Evolutionary conservation across 805 yeast genomes (phyloP), one percentile per base, ranked within the genome.

Genomic region (Monosporozyma aerobia): DNA sequence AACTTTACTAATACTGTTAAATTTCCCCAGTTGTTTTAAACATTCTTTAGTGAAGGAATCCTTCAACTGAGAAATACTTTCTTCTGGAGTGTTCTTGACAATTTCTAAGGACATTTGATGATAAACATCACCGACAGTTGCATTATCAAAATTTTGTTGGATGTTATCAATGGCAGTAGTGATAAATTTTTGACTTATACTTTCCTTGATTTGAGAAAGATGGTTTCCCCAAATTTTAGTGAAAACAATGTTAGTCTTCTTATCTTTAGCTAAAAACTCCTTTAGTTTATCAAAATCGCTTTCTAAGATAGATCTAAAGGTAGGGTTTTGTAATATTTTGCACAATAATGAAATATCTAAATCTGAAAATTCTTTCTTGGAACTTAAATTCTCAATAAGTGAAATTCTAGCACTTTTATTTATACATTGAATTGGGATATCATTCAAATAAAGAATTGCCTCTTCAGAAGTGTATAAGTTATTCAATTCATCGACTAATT

Each of bases 241-340:
- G 47, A 74, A 69, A 4, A 79, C 62, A 1, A 53, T 11, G 13
- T 60, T 30, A 22, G 33, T 22, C 6, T 29, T 35, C 10, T 37
- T 48, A 8, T 45, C 43, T 11, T 53, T 39, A 3, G 44, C 8
- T 1, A 49, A 16, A 7, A 56, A n/a, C 13, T 39, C 49, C 6
- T 63, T 55, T 3, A 73, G 50, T 0, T 50, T 47, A 1, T 59
- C 48, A 32, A 72, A 58, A 45, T 78, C 71, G 0, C 68, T 62
- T 62, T 84, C 90, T 11, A 83, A 57, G 1, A 60, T 57, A 0
- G 87, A 76, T 58, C 70, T 78, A 60, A 73, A 78, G 0, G 85
- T 77, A 6, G 87, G 86, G 9, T 75, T 71, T 9, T 63, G 59
- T 30, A 81, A 62, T 11, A 81, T 57, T 52, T 75, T 76, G 3